Percentiles rank a stretch among this genome's conserved stretches.
These are phyloP conservation scores for Hypocreales sp. DNA, from an alignment of 2,329 filamentous ascomycete species.

Conservation along the genomic window DNA sequence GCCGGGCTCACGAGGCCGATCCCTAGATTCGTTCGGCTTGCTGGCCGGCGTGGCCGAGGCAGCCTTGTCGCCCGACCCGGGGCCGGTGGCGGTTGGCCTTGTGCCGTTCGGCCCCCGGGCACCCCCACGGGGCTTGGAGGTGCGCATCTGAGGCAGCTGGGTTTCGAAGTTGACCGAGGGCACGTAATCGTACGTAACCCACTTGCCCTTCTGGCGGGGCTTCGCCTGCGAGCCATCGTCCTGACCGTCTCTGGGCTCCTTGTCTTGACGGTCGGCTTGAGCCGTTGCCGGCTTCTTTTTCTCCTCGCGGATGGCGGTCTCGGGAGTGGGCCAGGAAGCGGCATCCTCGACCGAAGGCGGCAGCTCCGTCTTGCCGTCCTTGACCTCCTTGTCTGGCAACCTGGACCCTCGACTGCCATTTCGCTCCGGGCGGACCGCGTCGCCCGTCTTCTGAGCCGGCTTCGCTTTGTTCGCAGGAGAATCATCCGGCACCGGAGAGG, in stretches of 20 bases:
- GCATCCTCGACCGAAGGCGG: constrained; percentile 60
- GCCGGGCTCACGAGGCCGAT: constrained; percentile 19
- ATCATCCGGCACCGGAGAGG: constrained; percentile 9
- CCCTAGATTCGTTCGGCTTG: constrained; percentile 18
- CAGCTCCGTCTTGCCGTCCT: constrained; percentile 16
- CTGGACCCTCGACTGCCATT: constrained; percentile 33
- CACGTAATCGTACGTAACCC: constrained; percentile 70
- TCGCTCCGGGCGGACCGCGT: constrained; percentile 21
- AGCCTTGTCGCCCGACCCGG: constrained; percentile 20
- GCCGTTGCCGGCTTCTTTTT: constrained; percentile 48
- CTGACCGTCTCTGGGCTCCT: constrained; percentile 43
- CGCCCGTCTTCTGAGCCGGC: constrained; percentile 24
- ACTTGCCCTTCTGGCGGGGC: constrained; percentile 60
- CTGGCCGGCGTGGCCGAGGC: constrained; percentile 11
- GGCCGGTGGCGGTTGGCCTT: constrained; percentile 19
- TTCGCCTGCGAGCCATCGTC: constrained; percentile 30
- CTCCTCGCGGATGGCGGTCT: constrained; percentile 54
- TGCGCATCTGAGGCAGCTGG: constrained; percentile 44
- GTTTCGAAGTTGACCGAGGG: constrained; percentile 81
- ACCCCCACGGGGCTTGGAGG: constrained; percentile 34
- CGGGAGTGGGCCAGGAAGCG: constrained; percentile 79
- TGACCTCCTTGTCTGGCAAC: constrained; percentile 24
- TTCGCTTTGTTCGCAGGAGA: constrained; percentile 21
- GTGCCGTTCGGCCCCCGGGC: constrained; percentile 24
- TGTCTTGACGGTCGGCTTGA: constrained; percentile 41